phyloP scores from a whole-genome alignment of 2,329 filamentous ascomycete genomes.

The Mycogone perniciosa region DNA sequence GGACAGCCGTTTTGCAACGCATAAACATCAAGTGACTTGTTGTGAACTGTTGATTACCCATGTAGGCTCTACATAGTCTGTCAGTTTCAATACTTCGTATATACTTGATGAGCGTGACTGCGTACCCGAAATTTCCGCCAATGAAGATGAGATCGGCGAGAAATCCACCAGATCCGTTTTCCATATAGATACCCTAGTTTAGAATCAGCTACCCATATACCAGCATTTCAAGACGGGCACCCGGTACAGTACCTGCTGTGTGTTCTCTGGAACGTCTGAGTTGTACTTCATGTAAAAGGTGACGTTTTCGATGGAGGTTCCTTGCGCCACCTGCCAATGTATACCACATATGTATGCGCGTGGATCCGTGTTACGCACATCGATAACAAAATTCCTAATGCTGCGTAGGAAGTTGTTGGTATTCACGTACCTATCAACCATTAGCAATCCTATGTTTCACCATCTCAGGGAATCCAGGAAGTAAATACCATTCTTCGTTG shows the following conservation, averaged over 20 bases:
- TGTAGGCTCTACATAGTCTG: constrained; percentile 14
- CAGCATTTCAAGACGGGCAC: background rate
- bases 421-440: constrained; percentile 20
- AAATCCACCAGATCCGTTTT: constrained; percentile 34
- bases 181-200: constrained; percentile 20
- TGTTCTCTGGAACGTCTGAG: background rate
- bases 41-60: constrained; percentile 62
- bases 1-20: constrained; percentile 57
- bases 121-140: constrained; percentile 46
- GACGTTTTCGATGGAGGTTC: constrained; percentile 45
- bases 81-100: too few relatives aligned
- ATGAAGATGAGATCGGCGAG: constrained; percentile 57
- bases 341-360: constrained; percentile 37
- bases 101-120: too few relatives aligned
- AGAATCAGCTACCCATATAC: background rate
- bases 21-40: constrained; percentile 61
- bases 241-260: background rate
- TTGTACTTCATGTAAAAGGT: constrained; percentile 37
- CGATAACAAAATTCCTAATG: constrained; percentile 59
- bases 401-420: constrained; percentile 59
- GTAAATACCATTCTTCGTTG: constrained; percentile 17
- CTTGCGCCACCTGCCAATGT: constrained; percentile 61
- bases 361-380: constrained; percentile 34
- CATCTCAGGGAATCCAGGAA: background rate
- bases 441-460: background rate